Evolutionary conservation across 2,329 filamentous ascomycete species (phyloP).

Genomic region (Emergomyces pasteurianus): DNA sequence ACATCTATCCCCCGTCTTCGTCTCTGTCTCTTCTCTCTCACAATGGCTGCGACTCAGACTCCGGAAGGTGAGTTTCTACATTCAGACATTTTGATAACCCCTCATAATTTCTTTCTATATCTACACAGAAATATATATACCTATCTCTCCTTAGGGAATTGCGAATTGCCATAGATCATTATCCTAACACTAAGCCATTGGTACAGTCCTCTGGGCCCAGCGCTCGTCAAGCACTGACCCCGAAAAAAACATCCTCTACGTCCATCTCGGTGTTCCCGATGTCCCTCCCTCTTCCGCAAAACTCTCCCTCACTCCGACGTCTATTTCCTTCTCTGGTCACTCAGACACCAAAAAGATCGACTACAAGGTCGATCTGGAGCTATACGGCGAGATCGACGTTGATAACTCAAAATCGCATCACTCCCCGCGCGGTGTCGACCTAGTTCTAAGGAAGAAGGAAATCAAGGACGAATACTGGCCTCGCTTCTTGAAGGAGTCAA

Average conservation of each 20-base stretch:
- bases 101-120: not conserved
- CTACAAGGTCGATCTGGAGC: constrained; percentile 75
- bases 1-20: constrained; percentile 10
- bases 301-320: constrained; percentile 68
- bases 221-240: constrained; percentile 71
- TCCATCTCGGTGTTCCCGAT: constrained; percentile 83
- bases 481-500: constrained; percentile 75
- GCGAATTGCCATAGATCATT: not conserved
- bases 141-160: not conserved
- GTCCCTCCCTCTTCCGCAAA: constrained; percentile 63
- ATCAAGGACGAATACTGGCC: constrained; percentile 93
- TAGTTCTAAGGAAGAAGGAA: constrained; percentile 95
- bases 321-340: constrained; percentile 69
- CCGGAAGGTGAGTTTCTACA: constrained; percentile 33
- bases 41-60: constrained; percentile 24
- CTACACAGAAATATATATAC: not conserved
- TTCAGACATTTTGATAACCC: not conserved
- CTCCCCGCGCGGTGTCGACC: constrained; percentile 74
- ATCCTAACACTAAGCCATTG: not conserved
- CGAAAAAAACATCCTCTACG: constrained; percentile 86
- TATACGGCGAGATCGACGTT: constrained; percentile 84
- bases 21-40: constrained; percentile 5
- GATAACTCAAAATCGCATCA: constrained; percentile 76
- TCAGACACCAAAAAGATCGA: constrained; percentile 74
- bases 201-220: constrained; percentile 88